Percentiles rank a stretch among this genome's conserved stretches.
Conservation (phyloP, 371 early-diverging fungal genomes). For the Catenaria anguillulae region DNA sequence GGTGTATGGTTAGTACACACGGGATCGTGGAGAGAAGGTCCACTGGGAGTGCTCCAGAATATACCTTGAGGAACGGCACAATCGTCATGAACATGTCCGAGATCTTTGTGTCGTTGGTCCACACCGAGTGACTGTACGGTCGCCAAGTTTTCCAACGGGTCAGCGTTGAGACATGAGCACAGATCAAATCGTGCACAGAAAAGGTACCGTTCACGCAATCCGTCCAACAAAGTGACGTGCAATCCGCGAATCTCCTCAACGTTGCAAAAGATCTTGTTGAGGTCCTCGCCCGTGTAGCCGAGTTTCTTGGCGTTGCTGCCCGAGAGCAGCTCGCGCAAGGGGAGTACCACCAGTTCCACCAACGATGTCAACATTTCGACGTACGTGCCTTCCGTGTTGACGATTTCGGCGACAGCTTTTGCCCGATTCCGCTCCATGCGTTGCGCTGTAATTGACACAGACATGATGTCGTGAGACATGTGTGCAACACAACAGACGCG, state of each 20-base stretch:
- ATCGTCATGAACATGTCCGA: slow-evolving; percentile 11
- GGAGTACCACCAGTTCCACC: slow-evolving; percentile 13
- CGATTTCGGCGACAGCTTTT: slow-evolving; percentile 47
- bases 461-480: neutral
- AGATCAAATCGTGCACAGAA: too few species aligned
- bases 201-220: neutral
- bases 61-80: slow-evolving; percentile 46
- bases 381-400: slow-evolving; percentile 62
- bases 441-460: neutral
- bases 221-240: slow-evolving; percentile 38
- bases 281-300: slow-evolving; percentile 25
- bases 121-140: neutral
- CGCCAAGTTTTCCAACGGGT: too few species aligned
- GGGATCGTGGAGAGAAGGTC: too few species aligned
- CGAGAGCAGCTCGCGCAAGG: neutral
- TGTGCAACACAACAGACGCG: neutral
- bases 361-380: slow-evolving; percentile 30
- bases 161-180: too few species aligned
- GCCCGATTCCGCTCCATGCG: slow-evolving; percentile 21
- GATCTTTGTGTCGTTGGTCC: neutral
- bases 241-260: slow-evolving; percentile 44
- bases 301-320: neutral
- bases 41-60: too few species aligned
- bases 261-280: slow-evolving; percentile 46
- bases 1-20: too few species aligned